Evolutionary conservation across 2,329 filamentous ascomycete species (phyloP).

Genomic region (Anthostomella pinea): DNA sequence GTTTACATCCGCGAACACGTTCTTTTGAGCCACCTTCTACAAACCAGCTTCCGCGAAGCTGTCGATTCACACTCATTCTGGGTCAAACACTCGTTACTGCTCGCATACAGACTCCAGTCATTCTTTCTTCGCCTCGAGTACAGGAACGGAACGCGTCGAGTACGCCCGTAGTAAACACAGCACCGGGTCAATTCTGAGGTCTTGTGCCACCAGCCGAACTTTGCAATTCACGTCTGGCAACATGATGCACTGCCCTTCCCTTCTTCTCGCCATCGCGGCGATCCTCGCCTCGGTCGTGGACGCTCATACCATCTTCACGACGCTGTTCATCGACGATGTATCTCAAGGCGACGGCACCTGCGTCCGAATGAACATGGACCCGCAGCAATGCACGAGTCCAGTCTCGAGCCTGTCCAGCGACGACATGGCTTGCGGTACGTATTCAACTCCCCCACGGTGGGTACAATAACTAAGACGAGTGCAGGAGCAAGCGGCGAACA

Average conservation of each 20-base stretch:
- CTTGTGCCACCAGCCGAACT: no score
- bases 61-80: no score
- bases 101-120: no score
- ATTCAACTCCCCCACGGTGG: slow-evolving; percentile 18
- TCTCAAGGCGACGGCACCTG: slow-evolving; percentile 70
- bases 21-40: no score
- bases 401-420: slow-evolving; percentile 54
- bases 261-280: slow-evolving; percentile 35
- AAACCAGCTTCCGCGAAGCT: no score
- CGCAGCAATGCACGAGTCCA: slow-evolving; percentile 52
- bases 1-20: no score
- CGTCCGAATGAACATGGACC: slow-evolving; percentile 61
- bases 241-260: slow-evolving; percentile 36
- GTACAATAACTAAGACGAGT: slow-evolving; percentile 17
- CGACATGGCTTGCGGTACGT: slow-evolving; percentile 70
- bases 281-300: slow-evolving; percentile 35
- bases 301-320: slow-evolving; percentile 64
- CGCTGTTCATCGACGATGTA: slow-evolving; percentile 58
- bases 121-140: no score
- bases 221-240: no score
- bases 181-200: no score
- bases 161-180: no score
- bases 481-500: slow-evolving; percentile 44
- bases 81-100: no score
- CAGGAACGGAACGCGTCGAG: no score